A percentile compares a stretch with the other conserved stretches of the same genome.
Evolutionary conservation across 345 rosid genomes (phyloP).

Genomic region (Citrus medica): DNA sequence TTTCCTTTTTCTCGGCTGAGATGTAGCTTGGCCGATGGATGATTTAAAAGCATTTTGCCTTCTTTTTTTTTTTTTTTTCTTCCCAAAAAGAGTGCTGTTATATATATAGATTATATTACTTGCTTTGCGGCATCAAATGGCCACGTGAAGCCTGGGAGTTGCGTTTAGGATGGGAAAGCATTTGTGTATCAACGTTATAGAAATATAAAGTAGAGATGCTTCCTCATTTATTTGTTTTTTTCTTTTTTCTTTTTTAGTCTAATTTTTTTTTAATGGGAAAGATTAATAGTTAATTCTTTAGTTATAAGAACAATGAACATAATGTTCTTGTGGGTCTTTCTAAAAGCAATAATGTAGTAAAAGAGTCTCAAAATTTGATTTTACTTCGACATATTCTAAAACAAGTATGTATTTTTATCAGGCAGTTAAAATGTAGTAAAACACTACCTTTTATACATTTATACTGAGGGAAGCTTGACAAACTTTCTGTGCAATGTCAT

Average conservation of each 20-base stretch:
- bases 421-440: too few species aligned
- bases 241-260: neutral
- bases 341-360: too few species aligned
- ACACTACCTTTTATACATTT: too few species aligned
- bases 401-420: too few species aligned
- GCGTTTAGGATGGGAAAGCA: neutral
- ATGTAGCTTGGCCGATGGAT: neutral
- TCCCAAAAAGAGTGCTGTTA: neutral
- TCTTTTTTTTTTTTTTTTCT: neutral
- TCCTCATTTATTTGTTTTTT: neutral
- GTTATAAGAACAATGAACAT: too few species aligned
- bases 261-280: too few species aligned
- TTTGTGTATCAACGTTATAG: neutral
- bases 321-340: too few species aligned
- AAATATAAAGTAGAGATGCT: neutral
- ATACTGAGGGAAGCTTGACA: too few species aligned
- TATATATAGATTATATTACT: neutral
- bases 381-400: too few species aligned
- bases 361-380: too few species aligned
- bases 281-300: too few species aligned
- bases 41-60: neutral
- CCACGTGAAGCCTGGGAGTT: neutral
- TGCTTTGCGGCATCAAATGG: neutral
- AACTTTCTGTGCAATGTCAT: too few species aligned
- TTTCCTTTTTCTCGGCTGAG: conserved; percentile 1